Evolutionary conservation across 108 stramenopile species (phyloP), one percentile per base, ranked within the genome.

Genomic region (Seminavis robusta): DNA sequence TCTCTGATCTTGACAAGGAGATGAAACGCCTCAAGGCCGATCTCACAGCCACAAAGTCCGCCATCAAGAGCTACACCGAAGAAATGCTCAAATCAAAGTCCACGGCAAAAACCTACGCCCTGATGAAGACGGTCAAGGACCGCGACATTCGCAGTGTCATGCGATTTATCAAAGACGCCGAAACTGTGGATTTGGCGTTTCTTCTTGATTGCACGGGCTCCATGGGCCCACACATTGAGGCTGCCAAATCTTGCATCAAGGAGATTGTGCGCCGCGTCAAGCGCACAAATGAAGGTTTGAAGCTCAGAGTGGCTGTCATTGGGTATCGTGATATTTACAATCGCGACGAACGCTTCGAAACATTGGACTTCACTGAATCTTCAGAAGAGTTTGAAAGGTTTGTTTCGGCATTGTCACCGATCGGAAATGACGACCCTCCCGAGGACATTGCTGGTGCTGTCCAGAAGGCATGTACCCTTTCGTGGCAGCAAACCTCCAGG

Each of bases 401-500:
- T 54, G 38, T 66, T 20, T 38, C 52, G 3, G 20, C 24, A 29
- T 20, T 73, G 17, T 25, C 17, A 1, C 58, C 67, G 7, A 29
- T 32, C 1, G 67, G 69, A 11, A 61, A 47, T 21, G 53, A n/a
- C 11, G 59, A 66, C 16, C 32, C 32, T 26, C 64, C 58, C 25
- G 75, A 76, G 57, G 64, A 76, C 61, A 54, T 76, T 39, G 63
- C 63, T 19, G 59, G 58, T 16, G 75, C 50, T 4, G 60, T 76
- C 46, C 56, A 69, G 32, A 43, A 48, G 9, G 53, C 53, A 27
- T 61, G 63, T 50, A 34, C 33, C n/a, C 32, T 67, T 8, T 32
- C 27, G 1, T 67, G 64, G 73, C 15, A 50, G 8, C 61, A 70
- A 8, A 46, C 66, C 13, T 38, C 73, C 11, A 61, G 61, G 61